Evolutionary conservation across 2,329 filamentous ascomycete genomes (phyloP).

Genomic region (Davidsoniella neocaledoniae): DNA sequence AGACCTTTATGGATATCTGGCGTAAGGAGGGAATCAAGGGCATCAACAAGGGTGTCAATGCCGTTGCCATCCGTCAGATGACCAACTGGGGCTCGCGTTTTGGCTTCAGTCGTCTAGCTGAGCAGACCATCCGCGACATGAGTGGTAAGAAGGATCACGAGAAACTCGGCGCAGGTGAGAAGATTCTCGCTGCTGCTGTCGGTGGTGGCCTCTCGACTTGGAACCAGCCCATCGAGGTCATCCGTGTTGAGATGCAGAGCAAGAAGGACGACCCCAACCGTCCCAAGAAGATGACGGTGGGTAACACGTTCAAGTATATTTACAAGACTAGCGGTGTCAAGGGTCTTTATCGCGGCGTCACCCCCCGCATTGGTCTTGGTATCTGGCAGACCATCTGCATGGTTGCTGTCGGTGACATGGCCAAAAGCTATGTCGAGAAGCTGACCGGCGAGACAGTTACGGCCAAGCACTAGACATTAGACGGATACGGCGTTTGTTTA

Average conservation of each 20-base stretch:
- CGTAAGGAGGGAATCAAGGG: slow-evolving; percentile 81
- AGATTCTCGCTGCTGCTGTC: slow-evolving; percentile 70
- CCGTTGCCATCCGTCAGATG: slow-evolving; percentile 95
- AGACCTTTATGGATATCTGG: slow-evolving; percentile 96
- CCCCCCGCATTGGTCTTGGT: slow-evolving; percentile 83
- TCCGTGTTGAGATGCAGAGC: slow-evolving; percentile 99
- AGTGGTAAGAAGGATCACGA: slow-evolving; percentile 67
- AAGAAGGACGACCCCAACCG: slow-evolving; percentile 96
- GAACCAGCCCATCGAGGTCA: slow-evolving; percentile 99
- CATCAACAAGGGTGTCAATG: slow-evolving; percentile 98
- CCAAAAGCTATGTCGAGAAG: slow-evolving; percentile 50
- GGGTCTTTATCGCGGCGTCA: slow-evolving; percentile 89
- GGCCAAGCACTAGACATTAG: slow-evolving; percentile 42
- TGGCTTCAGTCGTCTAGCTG: slow-evolving; percentile 79
- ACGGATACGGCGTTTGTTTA: slow-evolving; percentile 10
- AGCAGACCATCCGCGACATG: slow-evolving; percentile 64
- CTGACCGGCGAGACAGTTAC: slow-evolving; percentile 46
- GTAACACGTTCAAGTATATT: slow-evolving; percentile 73
- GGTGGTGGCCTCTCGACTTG: slow-evolving; percentile 92
- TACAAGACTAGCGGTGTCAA: slow-evolving; percentile 75
- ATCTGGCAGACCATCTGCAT: slow-evolving; percentile 99
- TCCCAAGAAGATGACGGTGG: slow-evolving; percentile 97
- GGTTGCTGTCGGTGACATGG: slow-evolving; percentile 96
- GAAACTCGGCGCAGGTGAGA: slow-evolving; percentile 66
- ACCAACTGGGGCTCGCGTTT: slow-evolving; percentile 98